These are phyloP conservation scores for Suillus subalutaceus DNA, from an alignment of 768 basidiomycete genomes.

Conservation along the genomic window DNA sequence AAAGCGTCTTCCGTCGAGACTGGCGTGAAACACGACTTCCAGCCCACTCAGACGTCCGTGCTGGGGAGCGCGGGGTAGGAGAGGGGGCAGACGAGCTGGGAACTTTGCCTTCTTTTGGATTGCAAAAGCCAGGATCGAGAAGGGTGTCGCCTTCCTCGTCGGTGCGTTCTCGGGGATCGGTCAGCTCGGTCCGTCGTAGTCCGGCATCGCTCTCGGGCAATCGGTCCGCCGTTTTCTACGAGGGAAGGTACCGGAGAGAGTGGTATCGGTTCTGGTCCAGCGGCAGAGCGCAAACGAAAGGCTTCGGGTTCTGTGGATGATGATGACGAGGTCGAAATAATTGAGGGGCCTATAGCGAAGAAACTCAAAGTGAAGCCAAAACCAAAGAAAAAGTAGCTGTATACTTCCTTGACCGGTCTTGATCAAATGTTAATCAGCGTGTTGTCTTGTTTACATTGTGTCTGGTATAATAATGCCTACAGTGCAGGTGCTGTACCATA, in stretches of 20 bases:
- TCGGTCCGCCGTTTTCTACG: constrained; percentile 48
- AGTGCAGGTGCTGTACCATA: constrained; percentile 7
- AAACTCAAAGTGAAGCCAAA: constrained; percentile 39
- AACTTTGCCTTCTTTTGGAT: constrained; percentile 27
- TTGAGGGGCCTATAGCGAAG: constrained; percentile 49
- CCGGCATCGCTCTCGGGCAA: constrained; percentile 45
- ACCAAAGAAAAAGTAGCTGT: constrained; percentile 43
- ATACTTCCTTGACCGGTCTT: background rate
- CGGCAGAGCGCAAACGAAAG: constrained; percentile 51
- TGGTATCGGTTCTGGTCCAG: constrained; percentile 7
- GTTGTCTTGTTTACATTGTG: constrained; percentile 3
- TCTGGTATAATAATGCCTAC: constrained; percentile 10
- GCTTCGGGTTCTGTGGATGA: constrained; percentile 38
- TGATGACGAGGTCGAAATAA: constrained; percentile 59
- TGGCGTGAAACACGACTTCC: constrained; percentile 72
- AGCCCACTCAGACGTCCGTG: constrained; percentile 19
- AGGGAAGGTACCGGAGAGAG: constrained; percentile 40
- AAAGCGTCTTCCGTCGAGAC: constrained; percentile 71
- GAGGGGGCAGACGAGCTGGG: constrained; percentile 36
- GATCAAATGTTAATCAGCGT: background rate
- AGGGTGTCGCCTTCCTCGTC: constrained; percentile 54
- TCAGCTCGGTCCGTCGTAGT: constrained; percentile 45
- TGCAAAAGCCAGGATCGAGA: constrained; percentile 32
- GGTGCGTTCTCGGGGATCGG: constrained; percentile 42
- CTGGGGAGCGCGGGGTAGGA: constrained; percentile 17